Percentiles rank a stretch among this genome's conserved stretches.
Conservation (phyloP, 2,329 filamentous ascomycete genomes). For the Graphiopsis chlorocephala region DNA sequence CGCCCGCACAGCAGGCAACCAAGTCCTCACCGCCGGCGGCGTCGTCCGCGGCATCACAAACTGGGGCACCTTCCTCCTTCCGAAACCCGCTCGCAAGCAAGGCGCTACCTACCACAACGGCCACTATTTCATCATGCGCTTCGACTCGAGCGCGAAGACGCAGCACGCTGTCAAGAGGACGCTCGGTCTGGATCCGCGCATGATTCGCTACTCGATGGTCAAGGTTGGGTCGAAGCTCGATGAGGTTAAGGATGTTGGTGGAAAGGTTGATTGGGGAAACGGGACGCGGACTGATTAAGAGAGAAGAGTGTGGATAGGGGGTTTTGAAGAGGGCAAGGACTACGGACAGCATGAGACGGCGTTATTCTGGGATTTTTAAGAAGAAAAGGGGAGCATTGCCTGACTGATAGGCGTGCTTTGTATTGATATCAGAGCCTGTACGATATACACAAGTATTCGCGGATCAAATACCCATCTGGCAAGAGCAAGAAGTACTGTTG, state of each 20-base stretch:
- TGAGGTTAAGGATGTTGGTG: constrained; percentile 58
- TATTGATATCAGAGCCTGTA: constrained; percentile 11
- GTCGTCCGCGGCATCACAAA: constrained; percentile 90
- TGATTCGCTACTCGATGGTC: constrained; percentile 83
- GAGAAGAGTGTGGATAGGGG: too few relatives aligned
- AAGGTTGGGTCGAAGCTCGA: constrained; percentile 72
- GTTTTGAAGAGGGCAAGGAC: background rate
- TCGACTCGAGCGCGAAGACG: constrained; percentile 71
- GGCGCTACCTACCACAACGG: constrained; percentile 80
- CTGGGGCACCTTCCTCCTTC: constrained; percentile 90
- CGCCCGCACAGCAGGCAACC: constrained; percentile 76
- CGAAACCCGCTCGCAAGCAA: constrained; percentile 73
- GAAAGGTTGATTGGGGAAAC: constrained; percentile 51
- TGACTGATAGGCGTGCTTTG: background rate
- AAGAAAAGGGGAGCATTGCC: background rate
- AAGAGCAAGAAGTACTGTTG: background rate
- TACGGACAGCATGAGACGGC: background rate
- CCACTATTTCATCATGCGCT: constrained; percentile 98
- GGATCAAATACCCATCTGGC: background rate
- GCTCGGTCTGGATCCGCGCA: constrained; percentile 79
- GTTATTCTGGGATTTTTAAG: background rate
- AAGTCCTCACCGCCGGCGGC: constrained; percentile 79
- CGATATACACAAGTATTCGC: background rate
- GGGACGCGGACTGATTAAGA: background rate
- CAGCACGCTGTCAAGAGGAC: constrained; percentile 74